Percentiles rank a stretch among this genome's conserved stretches.
Evolutionary conservation across 2,329 filamentous ascomycete genomes (phyloP).

Genomic region (Lomentospora prolificans): DNA sequence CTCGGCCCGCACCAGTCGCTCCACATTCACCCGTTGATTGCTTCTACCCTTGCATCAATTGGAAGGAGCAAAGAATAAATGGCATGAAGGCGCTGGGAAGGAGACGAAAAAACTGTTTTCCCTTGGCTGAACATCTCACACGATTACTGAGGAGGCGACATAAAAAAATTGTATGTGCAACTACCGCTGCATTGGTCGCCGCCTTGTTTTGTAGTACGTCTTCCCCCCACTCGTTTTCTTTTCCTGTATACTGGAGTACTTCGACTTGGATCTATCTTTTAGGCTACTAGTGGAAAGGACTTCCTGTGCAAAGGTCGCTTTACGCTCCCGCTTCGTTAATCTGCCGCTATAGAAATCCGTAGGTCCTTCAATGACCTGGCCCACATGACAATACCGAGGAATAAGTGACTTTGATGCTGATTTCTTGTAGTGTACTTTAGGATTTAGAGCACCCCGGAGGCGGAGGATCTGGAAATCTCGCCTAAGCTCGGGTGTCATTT

Average conservation of each 20-base stretch:
- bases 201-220: conserved; percentile 52
- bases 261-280: conserved; percentile 61
- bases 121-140: too few relatives aligned
- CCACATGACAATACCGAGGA: conserved; percentile 81
- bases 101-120: too few relatives aligned
- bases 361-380: conserved; percentile 77
- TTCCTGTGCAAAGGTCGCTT: conserved; percentile 79
- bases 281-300: conserved; percentile 46
- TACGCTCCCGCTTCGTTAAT: conserved; percentile 77
- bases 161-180: too few relatives aligned
- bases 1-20: too few relatives aligned
- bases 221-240: conserved; percentile 83
- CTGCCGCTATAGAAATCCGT: conserved; percentile 79
- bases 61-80: too few relatives aligned
- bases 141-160: too few relatives aligned
- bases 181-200: not conserved
- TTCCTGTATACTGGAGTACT: conserved; percentile 77
- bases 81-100: too few relatives aligned
- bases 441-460: conserved; percentile 81
- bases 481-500: conserved; percentile 76
- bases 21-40: too few relatives aligned
- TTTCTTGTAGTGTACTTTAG: conserved; percentile 88
- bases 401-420: conserved; percentile 28
- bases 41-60: too few relatives aligned
- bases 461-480: conserved; percentile 81